A percentile compares a stretch with the other conserved stretches of the same genome.
phyloP scores from a whole-genome alignment of 2,329 filamentous ascomycete species.

The Colletotrichum endophyticum region DNA sequence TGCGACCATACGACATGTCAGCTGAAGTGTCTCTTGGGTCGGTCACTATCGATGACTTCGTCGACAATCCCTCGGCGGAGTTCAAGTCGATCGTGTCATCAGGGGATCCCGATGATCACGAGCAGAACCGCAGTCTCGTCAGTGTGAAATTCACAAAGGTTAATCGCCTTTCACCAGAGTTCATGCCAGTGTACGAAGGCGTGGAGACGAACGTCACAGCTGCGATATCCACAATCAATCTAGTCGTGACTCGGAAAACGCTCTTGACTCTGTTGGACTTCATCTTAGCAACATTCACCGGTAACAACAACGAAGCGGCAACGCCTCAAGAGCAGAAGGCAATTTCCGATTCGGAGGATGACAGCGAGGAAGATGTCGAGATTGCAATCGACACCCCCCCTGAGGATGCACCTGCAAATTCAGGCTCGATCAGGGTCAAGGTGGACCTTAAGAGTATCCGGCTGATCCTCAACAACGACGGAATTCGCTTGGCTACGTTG shows the following conservation, averaged over 20 bases:
- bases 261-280: conserved; percentile 93
- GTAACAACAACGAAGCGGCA: conserved; percentile 50
- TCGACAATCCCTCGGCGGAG: conserved; percentile 84
- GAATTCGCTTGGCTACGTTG: conserved; percentile 89
- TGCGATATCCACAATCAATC: conserved; percentile 91
- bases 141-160: conserved; percentile 89
- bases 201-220: conserved; percentile 93
- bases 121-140: conserved; percentile 81
- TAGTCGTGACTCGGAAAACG: conserved; percentile 92
- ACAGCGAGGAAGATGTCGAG: conserved; percentile 38
- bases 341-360: conserved; percentile 36
- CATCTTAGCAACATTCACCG: conserved; percentile 87
- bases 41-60: conserved; percentile 90
- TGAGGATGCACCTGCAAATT: conserved; percentile 31
- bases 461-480: conserved; percentile 96
- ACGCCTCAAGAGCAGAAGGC: conserved; percentile 35
- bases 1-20: conserved; percentile 89
- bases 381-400: conserved; percentile 6
- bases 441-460: conserved; percentile 92
- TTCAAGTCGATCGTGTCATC: conserved; percentile 99
- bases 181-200: conserved; percentile 88
- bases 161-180: conserved; percentile 90
- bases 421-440: conserved; percentile 89
- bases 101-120: conserved; percentile 71
- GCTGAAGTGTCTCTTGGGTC: conserved; percentile 89